Evolutionary conservation across 768 basidiomycete species (phyloP).

Genomic region (Boletellus emodensis): DNA sequence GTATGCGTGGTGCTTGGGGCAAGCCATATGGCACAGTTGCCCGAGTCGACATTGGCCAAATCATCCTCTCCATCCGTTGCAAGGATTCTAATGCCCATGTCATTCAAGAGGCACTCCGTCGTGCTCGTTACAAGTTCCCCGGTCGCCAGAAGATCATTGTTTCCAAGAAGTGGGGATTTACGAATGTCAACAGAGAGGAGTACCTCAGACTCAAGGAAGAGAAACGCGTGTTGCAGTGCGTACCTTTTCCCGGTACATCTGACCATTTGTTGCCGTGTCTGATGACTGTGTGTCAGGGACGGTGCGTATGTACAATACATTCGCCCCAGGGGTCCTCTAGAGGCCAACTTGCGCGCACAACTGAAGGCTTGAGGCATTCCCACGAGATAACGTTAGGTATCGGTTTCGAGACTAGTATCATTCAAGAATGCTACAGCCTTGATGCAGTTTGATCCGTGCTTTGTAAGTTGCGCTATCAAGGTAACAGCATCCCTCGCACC

Average conservation of each 20-base stretch:
- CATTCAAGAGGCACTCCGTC: slow-evolving; percentile 94
- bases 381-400: slow-evolving; percentile 4
- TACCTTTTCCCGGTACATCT: slow-evolving; percentile 20
- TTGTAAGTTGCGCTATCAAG: slow-evolving; percentile 4
- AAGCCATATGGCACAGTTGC: slow-evolving; percentile 97
- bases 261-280: background rate
- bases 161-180: slow-evolving; percentile 99
- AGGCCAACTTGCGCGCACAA: slow-evolving; percentile 81
- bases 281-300: slow-evolving; percentile 42
- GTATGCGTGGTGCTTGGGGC: slow-evolving; percentile 99
- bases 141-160: slow-evolving; percentile 96
- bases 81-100: slow-evolving; percentile 85
- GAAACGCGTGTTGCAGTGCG: slow-evolving; percentile 84
- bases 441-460: slow-evolving; percentile 8
- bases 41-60: slow-evolving; percentile 95
- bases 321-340: slow-evolving; percentile 79
- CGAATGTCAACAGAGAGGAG: slow-evolving; percentile 85
- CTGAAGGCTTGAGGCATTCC: slow-evolving; percentile 55
- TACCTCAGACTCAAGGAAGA: slow-evolving; percentile 87
- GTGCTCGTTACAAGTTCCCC: slow-evolving; percentile 99
- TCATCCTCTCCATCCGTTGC: slow-evolving; percentile 87
- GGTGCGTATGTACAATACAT: slow-evolving; percentile 96
- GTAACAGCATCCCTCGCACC: background rate
- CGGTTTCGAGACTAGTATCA: slow-evolving; percentile 13
- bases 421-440: slow-evolving; percentile 19